Evolutionary conservation across 1,284 basidiomycete genomes (phyloP).

Genomic region (Wolfiporia cocos): DNA sequence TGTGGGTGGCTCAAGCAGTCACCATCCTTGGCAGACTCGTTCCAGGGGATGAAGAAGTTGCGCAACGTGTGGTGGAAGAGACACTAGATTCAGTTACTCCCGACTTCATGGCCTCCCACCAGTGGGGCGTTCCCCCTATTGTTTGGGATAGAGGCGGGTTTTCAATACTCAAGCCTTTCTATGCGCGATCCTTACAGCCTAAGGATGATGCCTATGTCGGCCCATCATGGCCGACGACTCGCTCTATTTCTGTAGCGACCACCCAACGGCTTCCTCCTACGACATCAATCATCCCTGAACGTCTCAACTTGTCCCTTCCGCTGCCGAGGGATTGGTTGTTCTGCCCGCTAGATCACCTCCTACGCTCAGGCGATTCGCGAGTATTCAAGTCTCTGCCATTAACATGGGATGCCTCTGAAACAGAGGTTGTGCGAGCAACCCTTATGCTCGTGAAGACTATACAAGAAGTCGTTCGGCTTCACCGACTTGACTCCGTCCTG

Average conservation of each 20-base stretch:
- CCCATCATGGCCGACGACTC: constrained; percentile 39
- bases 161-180: constrained; percentile 53
- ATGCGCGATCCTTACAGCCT: constrained; percentile 37
- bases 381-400: constrained; percentile 68
- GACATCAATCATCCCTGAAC: constrained; percentile 16
- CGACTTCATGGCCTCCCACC: constrained; percentile 33
- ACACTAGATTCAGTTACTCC: constrained; percentile 33
- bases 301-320: constrained; percentile 48
- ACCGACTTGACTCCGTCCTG: constrained; percentile 34
- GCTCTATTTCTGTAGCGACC: constrained; percentile 46
- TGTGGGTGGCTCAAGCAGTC: constrained; percentile 64
- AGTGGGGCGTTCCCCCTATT: constrained; percentile 30
- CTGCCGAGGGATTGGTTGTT: constrained; percentile 70
- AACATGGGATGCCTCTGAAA: constrained; percentile 78
- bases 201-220: constrained; percentile 32
- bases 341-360: constrained; percentile 72
- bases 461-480: constrained; percentile 30
- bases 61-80: constrained; percentile 32
- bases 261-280: constrained; percentile 49
- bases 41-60: constrained; percentile 63
- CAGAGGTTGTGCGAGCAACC: constrained; percentile 64
- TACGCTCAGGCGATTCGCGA: constrained; percentile 71
- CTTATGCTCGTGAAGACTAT: constrained; percentile 24
- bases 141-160: constrained; percentile 51
- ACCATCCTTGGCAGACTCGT: constrained; percentile 46